These are phyloP conservation scores for Didymellaceae sp. DNA, from an alignment of 2,329 filamentous ascomycete species.

Conservation along the genomic window DNA sequence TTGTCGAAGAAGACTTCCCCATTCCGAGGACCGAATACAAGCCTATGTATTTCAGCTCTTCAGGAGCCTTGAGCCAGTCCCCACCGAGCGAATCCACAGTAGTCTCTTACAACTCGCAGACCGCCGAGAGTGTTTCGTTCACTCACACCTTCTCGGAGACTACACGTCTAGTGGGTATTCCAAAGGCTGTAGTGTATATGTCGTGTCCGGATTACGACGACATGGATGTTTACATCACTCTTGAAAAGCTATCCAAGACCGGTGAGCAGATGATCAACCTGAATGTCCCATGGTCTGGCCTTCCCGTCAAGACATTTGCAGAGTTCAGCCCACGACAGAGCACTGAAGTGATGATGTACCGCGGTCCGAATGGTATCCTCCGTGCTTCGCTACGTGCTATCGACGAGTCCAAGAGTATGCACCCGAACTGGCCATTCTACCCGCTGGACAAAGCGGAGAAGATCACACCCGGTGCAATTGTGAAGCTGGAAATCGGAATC, in stretches of 20 bases:
- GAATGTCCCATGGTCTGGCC: slow-evolving; percentile 47
- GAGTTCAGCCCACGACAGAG: not conserved
- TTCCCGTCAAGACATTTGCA: not conserved
- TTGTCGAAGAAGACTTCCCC: not conserved
- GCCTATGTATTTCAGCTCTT: not conserved
- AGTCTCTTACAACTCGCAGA: not conserved
- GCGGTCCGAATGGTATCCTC: not conserved
- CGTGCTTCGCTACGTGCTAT: not conserved
- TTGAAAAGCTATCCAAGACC: slow-evolving; percentile 53
- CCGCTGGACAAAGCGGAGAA: not conserved
- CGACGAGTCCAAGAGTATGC: slow-evolving; percentile 27
- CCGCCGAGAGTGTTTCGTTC: not conserved
- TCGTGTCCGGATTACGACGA: slow-evolving; percentile 53
- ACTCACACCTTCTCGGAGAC: not conserved
- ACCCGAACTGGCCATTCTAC: slow-evolving; percentile 20
- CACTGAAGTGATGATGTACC: not conserved
- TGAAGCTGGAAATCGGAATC: not conserved
- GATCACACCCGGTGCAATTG: not conserved
- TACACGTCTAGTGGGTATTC: slow-evolving; percentile 53
- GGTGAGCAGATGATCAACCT: slow-evolving; percentile 53
- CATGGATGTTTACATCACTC: slow-evolving; percentile 52
- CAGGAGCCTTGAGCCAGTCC: not conserved
- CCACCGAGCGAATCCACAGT: not conserved
- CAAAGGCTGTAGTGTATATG: slow-evolving; percentile 58
- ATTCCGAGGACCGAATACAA: not conserved